Evolutionary conservation across 1,139 yeast species (phyloP), one percentile per base, ranked within the genome.

Genomic region (Geotrichum phurueaensis): DNA sequence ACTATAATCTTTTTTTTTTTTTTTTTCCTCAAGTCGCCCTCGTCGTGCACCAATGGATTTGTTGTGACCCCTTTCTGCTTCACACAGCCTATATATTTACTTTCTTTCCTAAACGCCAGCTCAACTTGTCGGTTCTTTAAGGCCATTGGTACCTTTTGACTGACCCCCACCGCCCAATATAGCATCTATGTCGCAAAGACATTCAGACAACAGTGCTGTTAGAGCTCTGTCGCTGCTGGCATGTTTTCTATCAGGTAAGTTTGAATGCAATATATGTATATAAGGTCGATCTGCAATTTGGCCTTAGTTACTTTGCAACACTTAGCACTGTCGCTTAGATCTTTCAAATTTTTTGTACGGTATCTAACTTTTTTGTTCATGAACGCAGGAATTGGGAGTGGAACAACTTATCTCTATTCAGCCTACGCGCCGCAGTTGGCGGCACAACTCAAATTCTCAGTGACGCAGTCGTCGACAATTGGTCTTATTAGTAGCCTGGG

Each of bases 401-500:
- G 89, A 4, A 84, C 88, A 5, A 75, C 84, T 70, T 84, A 84
- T 68, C 74, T 84, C 59, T 84, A 83, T 70, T 81, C 85, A 33
- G 85, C 86, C 6, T 84, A 83, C 68, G 84, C 86, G 54, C 88
- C 89, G 3, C 89, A 84, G 68, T 75, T 84, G 64, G 86, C 88
- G 2, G 73, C 75, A 29, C 77, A 76, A 57, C 76, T 85, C 55
- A 73, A 74, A 22, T 79, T 85, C 63, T 70, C 79, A 4, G 88
- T 84, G 13, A 79, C 86, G 0, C 80, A 82, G 61, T 76, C 85
- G 13, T 81, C 85, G 39, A 71, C 78, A 29, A 80, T 85, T 3
- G 88, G 87, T 2, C 76, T 84, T 66, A 73, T 80, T 36, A 89
- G 88, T 3, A 82, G 84, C 45, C 71, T 84, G 49, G 87, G 88